Conservation (phyloP, 2,329 filamentous ascomycete species). For the Fusarium citri region DNA sequence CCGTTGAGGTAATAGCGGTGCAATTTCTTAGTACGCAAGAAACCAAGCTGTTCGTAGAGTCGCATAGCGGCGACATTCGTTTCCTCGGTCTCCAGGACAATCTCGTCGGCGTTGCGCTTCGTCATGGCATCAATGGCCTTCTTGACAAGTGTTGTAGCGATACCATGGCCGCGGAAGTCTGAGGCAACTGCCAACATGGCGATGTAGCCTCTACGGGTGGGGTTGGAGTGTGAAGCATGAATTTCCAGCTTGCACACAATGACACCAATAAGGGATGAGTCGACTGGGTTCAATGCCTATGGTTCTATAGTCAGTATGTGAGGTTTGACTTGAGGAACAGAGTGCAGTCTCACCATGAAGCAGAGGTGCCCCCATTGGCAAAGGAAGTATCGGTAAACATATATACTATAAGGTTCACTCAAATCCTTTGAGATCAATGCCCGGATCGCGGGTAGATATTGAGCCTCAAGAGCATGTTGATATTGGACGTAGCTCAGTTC, state of each 20-base stretch:
- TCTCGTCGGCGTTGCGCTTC: constrained; percentile 85
- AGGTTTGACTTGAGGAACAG: not conserved
- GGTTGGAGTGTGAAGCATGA: constrained; percentile 82
- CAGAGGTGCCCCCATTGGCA: constrained; percentile 99
- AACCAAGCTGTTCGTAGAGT: constrained; percentile 92
- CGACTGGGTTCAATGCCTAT: constrained; percentile 70
- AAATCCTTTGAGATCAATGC: constrained; percentile 95
- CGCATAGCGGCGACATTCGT: constrained; percentile 90
- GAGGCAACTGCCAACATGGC: constrained; percentile 96
- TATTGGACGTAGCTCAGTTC: constrained; percentile 72
- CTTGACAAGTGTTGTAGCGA: constrained; percentile 89
- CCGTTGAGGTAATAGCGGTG: constrained; percentile 98
- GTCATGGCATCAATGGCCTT: constrained; percentile 93
- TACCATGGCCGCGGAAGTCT: constrained; percentile 82
- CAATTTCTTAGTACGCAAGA: constrained; percentile 89
- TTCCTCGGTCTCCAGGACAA: constrained; percentile 96
- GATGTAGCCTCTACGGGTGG: constrained; percentile 88
- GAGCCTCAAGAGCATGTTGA: constrained; percentile 68
- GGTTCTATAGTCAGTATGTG: constrained; percentile 16
- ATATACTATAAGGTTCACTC: constrained; percentile 98
- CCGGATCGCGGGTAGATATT: constrained; percentile 86
- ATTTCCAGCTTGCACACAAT: constrained; percentile 95
- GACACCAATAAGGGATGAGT: constrained; percentile 81
- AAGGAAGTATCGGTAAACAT: constrained; percentile 97
- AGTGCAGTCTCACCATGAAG: constrained; percentile 76